Base-by-base conservation (phyloP, 805 yeast genomes). In the Maudiozyma bulderi region DNA sequence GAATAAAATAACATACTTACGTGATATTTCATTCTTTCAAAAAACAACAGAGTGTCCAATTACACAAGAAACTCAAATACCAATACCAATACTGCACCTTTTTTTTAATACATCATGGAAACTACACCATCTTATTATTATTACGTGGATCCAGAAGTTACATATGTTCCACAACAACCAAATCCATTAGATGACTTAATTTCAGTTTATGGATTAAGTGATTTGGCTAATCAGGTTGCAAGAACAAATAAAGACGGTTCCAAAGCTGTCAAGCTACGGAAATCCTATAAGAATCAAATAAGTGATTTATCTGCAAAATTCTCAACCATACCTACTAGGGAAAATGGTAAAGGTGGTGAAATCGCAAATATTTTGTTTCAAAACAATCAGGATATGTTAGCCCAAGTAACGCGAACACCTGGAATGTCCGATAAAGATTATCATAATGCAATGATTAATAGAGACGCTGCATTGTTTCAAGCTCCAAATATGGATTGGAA, bases 231-330 rank as follows among this genome's bases (percentile, higher is more conserved):
- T 48, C 82, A 95, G 3, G 83, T 93, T 41, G 95, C 96, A 1
- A 76, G 99, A 60, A 76, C 83, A 9, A 89, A 86, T 58, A 82
- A 88, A 2, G 95, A 84, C 58, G 96, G 96, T 0, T 77, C 93
- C 0, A 89, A 86, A 57, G 96, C 96, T 48, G 89, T 89, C 38
- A 93, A 93, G 68, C 75, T 93, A 48, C 76, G 99, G 58, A 93
- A 93, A 67, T 88, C 97, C 0, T 93, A 93, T 69, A 93, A 93
- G 65, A 89, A 90, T 54, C 98, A 91, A 63, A 84, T 93, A 11
- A 73, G 77, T 38, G 97, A 90, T 56, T 70, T 93, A 31, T 86
- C 96, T 0, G 97, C 90, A 2, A 83, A 82, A 60, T 86, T 81
- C 55, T 73, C 57, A 6, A 59, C 72, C 37, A 80, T 84, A 40